Percentiles rank a stretch among this genome's conserved stretches.
phyloP scores from a whole-genome alignment of 139 green algal species.

The Tetratostichococcus sp. region DNA sequence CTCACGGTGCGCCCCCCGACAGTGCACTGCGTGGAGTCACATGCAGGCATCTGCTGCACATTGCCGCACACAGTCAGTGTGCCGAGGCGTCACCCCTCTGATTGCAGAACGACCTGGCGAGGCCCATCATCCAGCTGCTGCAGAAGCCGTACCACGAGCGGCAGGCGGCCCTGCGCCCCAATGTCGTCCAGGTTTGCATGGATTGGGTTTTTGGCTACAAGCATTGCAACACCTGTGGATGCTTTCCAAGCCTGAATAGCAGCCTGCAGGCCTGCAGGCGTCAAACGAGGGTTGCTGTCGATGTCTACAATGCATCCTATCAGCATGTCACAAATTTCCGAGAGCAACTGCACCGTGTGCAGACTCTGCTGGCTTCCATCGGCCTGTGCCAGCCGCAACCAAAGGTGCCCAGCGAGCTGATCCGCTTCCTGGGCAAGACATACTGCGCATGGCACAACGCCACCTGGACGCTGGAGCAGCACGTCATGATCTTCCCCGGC shows the following conservation, averaged over 20 bases:
- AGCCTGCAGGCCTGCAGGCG: too few species aligned
- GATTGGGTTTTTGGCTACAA: too few species aligned
- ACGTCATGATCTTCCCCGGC: conserved; percentile 90
- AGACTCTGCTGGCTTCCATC: conserved; percentile 88
- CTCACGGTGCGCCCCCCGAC: too few species aligned
- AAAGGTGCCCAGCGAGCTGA: conserved; percentile 97
- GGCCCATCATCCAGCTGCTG: conserved; percentile 92
- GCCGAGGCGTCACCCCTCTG: too few species aligned
- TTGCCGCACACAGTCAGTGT: too few species aligned
- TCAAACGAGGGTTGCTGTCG: too few species aligned
- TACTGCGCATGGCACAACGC: conserved; percentile 97
- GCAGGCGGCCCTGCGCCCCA: conserved; percentile 74
- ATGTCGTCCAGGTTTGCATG: conserved; percentile 80
- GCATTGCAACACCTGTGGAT: too few species aligned
- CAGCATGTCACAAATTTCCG: background rate
- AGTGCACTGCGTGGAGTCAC: background rate
- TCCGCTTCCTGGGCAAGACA: conserved; percentile 95
- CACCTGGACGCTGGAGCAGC: conserved; percentile 91
- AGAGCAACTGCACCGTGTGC: conserved; percentile 4
- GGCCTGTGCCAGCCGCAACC: conserved; percentile 93
- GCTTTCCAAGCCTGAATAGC: too few species aligned
- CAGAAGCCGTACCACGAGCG: conserved; percentile 84
- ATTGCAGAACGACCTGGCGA: conserved; percentile 69
- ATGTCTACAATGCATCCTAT: background rate
- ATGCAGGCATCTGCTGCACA: background rate